phyloP scores from a whole-genome alignment of 1,284 basidiomycete species.

The Ustilago vetiveriae region DNA sequence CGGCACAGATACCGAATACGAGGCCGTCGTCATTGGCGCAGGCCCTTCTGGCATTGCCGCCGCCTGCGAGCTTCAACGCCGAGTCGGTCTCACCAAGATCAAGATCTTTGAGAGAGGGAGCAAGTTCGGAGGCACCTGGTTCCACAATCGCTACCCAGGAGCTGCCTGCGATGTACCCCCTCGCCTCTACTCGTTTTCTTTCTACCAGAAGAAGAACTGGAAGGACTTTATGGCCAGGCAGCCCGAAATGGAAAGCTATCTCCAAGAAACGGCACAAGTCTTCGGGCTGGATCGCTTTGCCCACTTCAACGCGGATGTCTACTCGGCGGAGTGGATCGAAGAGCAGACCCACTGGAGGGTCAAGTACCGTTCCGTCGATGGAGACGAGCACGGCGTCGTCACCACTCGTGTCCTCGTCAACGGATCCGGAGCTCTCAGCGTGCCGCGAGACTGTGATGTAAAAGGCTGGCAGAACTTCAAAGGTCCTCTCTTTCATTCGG shows the following conservation, averaged over 20 bases:
- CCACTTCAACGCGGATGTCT: slow-evolving; percentile 34
- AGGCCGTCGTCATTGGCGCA: slow-evolving; percentile 46
- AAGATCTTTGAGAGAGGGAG: slow-evolving; percentile 33
- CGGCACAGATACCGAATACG: slow-evolving; percentile 22
- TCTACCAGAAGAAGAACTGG: slow-evolving; percentile 37
- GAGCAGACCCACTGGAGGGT: slow-evolving; percentile 43
- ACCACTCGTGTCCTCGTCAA: slow-evolving; percentile 35
- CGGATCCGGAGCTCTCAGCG: slow-evolving; percentile 37
- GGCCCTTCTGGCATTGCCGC: slow-evolving; percentile 41
- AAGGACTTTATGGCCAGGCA: slow-evolving; percentile 27
- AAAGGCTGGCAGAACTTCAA: slow-evolving; percentile 43
- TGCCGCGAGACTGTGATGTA: slow-evolving; percentile 44
- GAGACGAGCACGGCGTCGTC: slow-evolving; percentile 9
- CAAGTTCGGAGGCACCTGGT: slow-evolving; percentile 50
- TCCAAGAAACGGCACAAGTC: slow-evolving; percentile 25
- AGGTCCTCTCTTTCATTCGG: slow-evolving; percentile 61
- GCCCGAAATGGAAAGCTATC: slow-evolving; percentile 44
- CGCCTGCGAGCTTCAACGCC: slow-evolving; percentile 27
- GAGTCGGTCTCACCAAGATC: slow-evolving; percentile 31
- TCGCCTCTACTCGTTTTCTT: slow-evolving; percentile 51
- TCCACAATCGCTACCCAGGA: slow-evolving; percentile 48
- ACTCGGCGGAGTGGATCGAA: slow-evolving; percentile 38
- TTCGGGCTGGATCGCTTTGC: slow-evolving; percentile 31
- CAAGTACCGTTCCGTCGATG: slow-evolving; percentile 10
- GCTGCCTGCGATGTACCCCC: slow-evolving; percentile 52